phyloP scores from a whole-genome alignment of 352 stramenopile genomes.

The Phytophthora colocasiae region DNA sequence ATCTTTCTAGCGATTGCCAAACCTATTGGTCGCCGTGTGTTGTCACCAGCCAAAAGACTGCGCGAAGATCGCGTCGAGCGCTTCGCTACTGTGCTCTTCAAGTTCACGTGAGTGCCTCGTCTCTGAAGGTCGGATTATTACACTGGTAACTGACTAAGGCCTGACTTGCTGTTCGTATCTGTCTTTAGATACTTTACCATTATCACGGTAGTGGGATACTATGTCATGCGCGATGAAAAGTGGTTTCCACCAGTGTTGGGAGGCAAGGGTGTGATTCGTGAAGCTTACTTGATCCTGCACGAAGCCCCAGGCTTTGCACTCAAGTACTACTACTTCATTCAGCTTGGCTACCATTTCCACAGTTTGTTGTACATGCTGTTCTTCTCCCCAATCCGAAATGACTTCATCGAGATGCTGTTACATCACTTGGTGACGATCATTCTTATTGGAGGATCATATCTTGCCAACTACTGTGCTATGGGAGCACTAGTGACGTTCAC shows the following conservation, averaged over 20 bases:
- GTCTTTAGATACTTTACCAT: constrained; percentile 36
- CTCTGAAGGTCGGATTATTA: constrained; percentile 27
- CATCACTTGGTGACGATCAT: constrained; percentile 69
- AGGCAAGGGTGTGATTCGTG: constrained; percentile 41
- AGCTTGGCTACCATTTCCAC: constrained; percentile 66
- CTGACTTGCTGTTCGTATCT: constrained; percentile 5
- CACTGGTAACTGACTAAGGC: constrained; percentile 18
- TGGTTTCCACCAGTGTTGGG: constrained; percentile 58
- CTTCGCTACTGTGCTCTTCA: constrained; percentile 49
- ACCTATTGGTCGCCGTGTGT: constrained; percentile 31
- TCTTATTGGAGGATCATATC: constrained; percentile 62
- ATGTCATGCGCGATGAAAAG: constrained; percentile 55
- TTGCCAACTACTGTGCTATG: constrained; percentile 58
- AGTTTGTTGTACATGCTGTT: constrained; percentile 65
- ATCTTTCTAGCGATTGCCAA: constrained; percentile 31
- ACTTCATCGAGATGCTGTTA: constrained; percentile 69
- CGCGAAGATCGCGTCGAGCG: constrained; percentile 42
- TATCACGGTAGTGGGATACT: constrained; percentile 46
- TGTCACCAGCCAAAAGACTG: constrained; percentile 36
- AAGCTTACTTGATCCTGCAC: constrained; percentile 40
- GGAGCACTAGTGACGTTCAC: constrained; percentile 58
- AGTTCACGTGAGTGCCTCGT: constrained; percentile 40
- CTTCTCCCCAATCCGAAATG: constrained; percentile 63
- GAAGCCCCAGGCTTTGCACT: constrained; percentile 39
- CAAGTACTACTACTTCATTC: constrained; percentile 60